Evolutionary conservation across 2,329 filamentous ascomycete species (phyloP), one percentile per base, ranked within the genome.

Genomic region (Penicillium sp.): DNA sequence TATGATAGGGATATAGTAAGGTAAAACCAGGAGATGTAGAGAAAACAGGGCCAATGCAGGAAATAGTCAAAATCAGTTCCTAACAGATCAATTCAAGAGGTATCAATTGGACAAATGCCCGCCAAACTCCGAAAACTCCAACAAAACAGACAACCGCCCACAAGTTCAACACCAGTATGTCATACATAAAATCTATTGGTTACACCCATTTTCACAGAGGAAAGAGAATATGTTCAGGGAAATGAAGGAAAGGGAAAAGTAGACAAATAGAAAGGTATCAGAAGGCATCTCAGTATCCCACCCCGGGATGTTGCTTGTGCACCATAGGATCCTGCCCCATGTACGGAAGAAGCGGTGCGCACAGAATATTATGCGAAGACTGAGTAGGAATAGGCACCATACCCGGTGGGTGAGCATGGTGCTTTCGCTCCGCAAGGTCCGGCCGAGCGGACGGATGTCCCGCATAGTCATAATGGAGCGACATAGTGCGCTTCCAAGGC

Each of bases 401-500:
- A 5, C 61, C 61, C 25, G 43, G 53, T 27, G 49, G 50, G 22
- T 63, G 60, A 4, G 49, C 15, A 44, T 29, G 49, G 25, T 54
- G 51, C 43, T 59, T 67, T 12, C 50, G 51, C 45, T 60, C 56
- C 25, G 22, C 23, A 2, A 51, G 59, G 7, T 52, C 56, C 1
- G 48, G 48, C 12, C 48, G 52, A 1, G 33, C 49, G 37, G 42
- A 31, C 49, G 56, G 25, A 15, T 46, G 41, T 27, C 62, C 29
- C 50, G 56, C 14, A 59, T 64, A 56, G 51, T 60, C 64, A 53
- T 70, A 69, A 14, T 69, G 62, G n/a, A 67, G 57, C 23, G 67
- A 65, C 55, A 68, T 61, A 23, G 62, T 60, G 4, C 67, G 68
- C 45, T 67, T 66, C 68, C 69, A 73, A 18, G 62, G 55, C 55